Conservation (phyloP, 1,139 yeast genomes). For the Suhomyces choctaworum region DNA sequence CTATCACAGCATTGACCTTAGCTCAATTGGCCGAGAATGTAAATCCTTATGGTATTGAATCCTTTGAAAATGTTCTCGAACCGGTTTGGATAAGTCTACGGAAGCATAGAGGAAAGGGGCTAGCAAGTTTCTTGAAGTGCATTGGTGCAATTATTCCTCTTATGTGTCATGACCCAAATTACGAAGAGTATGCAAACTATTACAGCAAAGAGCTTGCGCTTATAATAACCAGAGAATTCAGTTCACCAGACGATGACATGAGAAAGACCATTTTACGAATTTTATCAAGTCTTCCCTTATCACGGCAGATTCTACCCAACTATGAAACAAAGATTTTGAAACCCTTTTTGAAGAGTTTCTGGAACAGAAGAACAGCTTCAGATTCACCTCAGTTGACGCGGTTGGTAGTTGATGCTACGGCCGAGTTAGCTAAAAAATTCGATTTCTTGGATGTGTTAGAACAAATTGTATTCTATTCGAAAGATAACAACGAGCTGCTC, state of each 20-base stretch:
- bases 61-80: constrained; percentile 71
- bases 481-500: constrained; percentile 81
- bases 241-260: constrained; percentile 90
- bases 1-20: constrained; percentile 69
- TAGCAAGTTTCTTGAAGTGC: constrained; percentile 77
- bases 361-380: constrained; percentile 73
- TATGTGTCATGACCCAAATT: constrained; percentile 58
- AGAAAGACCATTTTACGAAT: constrained; percentile 62
- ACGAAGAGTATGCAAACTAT: constrained; percentile 73
- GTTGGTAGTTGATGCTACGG: constrained; percentile 74
- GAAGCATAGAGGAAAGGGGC: constrained; percentile 72
- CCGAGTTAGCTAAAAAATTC: constrained; percentile 62
- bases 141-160: constrained; percentile 81
- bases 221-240: constrained; percentile 69
- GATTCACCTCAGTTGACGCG: constrained; percentile 49
- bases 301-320: constrained; percentile 29
- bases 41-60: constrained; percentile 87
- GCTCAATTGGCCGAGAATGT: constrained; percentile 83
- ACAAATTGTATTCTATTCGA: constrained; percentile 56
- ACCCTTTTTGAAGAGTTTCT: constrained; percentile 69
- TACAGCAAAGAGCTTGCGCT: constrained; percentile 74
- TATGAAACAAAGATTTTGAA: constrained; percentile 50
- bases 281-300: constrained; percentile 34
- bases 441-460: constrained; percentile 67
- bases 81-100: constrained; percentile 81